phyloP scores from a whole-genome alignment of 73 alveolate genomes.

The Paramecium primaurelia region DNA sequence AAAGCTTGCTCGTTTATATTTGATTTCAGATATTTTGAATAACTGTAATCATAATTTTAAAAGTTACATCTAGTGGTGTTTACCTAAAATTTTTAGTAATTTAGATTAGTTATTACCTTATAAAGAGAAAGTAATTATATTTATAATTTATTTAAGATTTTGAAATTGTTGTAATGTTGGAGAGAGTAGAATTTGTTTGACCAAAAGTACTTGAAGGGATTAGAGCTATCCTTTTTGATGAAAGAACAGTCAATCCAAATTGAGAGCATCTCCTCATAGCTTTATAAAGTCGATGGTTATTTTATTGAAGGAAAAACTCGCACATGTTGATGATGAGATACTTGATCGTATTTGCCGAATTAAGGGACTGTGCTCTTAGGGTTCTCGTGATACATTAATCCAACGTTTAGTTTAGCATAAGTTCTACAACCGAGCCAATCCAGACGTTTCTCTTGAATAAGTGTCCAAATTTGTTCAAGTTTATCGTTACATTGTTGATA shows the following conservation, averaged over 20 bases:
- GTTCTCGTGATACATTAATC: neutral
- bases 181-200: conserved; percentile 29
- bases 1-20: conserved; percentile 2
- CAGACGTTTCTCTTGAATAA: neutral
- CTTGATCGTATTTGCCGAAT: neutral
- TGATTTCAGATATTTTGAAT: conserved; percentile 35
- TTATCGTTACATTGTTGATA: conserved; percentile 9
- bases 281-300: conserved; percentile 51
- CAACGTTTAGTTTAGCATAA: conserved; percentile 3
- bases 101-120: neutral
- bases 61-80: neutral
- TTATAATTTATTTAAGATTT: neutral
- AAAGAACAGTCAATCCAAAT: neutral
- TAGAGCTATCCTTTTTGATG: conserved; percentile 18
- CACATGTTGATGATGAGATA: neutral
- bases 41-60: neutral
- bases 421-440: neutral
- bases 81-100: neutral
- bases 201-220: conserved; percentile 35
- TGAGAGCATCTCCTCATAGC: neutral
- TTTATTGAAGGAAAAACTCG: conserved; percentile 28
- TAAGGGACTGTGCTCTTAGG: neutral
- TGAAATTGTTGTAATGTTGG: conserved; percentile 7
- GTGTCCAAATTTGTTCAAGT: conserved; percentile 1
- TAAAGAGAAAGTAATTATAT: neutral